A percentile compares a stretch with the other conserved stretches of the same genome.
Conservation (phyloP, 78 protist genomes). For the Blattamonas nauphoetae region DNA sequence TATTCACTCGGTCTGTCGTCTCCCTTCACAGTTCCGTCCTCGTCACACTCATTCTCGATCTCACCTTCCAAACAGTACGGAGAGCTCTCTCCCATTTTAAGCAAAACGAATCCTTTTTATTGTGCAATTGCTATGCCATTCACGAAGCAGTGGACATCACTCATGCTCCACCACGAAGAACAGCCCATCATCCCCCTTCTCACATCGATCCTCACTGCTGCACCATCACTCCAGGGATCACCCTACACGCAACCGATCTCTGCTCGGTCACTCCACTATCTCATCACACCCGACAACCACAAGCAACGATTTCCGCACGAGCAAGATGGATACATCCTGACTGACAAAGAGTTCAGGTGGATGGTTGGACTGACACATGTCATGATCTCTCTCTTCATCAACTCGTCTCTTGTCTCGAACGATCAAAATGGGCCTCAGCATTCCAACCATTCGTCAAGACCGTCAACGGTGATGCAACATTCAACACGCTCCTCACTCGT, state of each 20-base stretch:
- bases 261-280: too few species aligned
- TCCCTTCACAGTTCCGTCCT: too few species aligned
- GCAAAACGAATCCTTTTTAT: background rate
- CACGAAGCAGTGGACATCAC: background rate
- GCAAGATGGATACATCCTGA: background rate
- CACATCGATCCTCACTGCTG: background rate
- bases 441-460: too few species aligned
- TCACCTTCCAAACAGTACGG: too few species aligned
- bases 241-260: too few species aligned
- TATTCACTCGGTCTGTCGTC: too few species aligned
- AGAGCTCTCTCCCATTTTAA: background rate
- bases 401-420: too few species aligned
- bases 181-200: background rate
- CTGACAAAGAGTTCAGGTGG: background rate
- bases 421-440: too few species aligned
- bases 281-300: background rate
- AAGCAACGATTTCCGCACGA: background rate
- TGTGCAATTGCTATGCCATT: background rate
- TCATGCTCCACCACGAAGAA: background rate
- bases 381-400: background rate
- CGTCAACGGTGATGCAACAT: too few species aligned
- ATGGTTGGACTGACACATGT: background rate
- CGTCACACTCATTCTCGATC: too few species aligned
- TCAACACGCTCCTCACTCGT: background rate
- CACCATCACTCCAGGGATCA: background rate